Evolutionary conservation across 306 rosid genomes (phyloP), one percentile per base, ranked within the genome.

Genomic region (Lupinus albus): DNA sequence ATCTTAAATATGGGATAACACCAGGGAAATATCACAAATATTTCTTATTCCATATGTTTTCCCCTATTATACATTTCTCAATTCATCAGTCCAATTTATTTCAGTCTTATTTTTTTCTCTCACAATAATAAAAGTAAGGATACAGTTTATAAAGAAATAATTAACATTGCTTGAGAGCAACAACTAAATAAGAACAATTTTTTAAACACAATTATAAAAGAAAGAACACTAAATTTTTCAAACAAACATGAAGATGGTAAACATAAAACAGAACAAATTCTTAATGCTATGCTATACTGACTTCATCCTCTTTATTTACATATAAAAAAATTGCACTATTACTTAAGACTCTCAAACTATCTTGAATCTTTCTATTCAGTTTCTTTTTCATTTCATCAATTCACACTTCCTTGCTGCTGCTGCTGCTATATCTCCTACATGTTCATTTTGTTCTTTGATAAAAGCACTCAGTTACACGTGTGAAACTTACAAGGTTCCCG

Each of bases 271-370:
- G 11, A 32, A 42, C 8, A 38, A 72, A 45, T 70, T 56, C 72
- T 77, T 8, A 68, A 69, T 11, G 53, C 48, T 48, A 61, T 4
- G 17, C 39, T 61, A 49, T 16, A 21, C 33, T 13, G 60, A 60
- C 68, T 73, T 52, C 32, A 68, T 79, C 38, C 38, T 32, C 38
- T 58, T 21, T 75, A 65, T 76, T 21, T 73, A 85, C 75, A 73
- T 8, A 2, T 8, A 39, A 5, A 8, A 36, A 18, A 57, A 73
- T 66, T 39, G 54, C 20, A 49, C 49, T 47, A 60, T 35, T 20
- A 41, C 60, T 39, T 16, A 46, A 42, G 61, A 80, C 60, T 65
- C 45, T 39, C 70, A 50, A 72, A 46, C 36, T 52, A 67, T 57
- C 39, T 75, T 6, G 10, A 33, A 56, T 63, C 20, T 52, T 53